phyloP scores from a whole-genome alignment of 225 moss, liverwort and hornwort genomes.

The Antitrichia curtipendula region DNA sequence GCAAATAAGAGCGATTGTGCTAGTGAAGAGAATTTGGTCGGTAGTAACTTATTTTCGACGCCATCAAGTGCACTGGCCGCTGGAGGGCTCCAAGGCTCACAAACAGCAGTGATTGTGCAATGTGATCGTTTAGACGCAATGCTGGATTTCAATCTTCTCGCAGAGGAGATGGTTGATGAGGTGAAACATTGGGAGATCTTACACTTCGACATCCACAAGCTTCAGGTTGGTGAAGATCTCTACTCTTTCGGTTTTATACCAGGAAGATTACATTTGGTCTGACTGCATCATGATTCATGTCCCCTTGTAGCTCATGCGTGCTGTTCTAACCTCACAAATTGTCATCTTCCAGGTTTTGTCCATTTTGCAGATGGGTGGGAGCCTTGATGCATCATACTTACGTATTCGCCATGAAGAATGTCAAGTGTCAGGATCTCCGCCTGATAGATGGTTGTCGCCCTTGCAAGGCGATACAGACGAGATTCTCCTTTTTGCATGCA shows the following conservation, averaged over 20 bases:
- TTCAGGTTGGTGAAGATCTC: constrained; percentile 41
- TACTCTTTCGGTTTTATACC: not conserved
- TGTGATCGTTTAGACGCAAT: constrained; percentile 63
- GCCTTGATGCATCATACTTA: constrained; percentile 53
- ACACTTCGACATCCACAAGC: constrained; percentile 53
- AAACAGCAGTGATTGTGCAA: constrained; percentile 61
- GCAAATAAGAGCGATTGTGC: constrained; percentile 1
- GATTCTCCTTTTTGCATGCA: constrained; percentile 72
- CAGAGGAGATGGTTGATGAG: constrained; percentile 16
- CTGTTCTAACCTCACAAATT: not conserved
- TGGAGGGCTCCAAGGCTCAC: constrained; percentile 15
- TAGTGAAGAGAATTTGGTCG: constrained; percentile 3
- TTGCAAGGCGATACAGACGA: constrained; percentile 55
- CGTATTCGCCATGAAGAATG: constrained; percentile 85
- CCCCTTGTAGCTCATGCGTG: not conserved
- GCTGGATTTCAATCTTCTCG: constrained; percentile 26
- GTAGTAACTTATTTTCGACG: constrained; percentile 7
- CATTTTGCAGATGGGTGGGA: constrained; percentile 59
- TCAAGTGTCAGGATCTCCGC: constrained; percentile 69
- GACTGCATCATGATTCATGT: not conserved
- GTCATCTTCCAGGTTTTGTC: constrained; percentile 35
- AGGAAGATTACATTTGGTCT: not conserved
- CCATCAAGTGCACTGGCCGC: not conserved
- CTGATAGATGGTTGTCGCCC: constrained; percentile 27
- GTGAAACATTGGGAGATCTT: constrained; percentile 70